Evolutionary conservation across 164 flowering plant species (phyloP).

Genomic region (grape (Vitis vinifera)): DNA sequence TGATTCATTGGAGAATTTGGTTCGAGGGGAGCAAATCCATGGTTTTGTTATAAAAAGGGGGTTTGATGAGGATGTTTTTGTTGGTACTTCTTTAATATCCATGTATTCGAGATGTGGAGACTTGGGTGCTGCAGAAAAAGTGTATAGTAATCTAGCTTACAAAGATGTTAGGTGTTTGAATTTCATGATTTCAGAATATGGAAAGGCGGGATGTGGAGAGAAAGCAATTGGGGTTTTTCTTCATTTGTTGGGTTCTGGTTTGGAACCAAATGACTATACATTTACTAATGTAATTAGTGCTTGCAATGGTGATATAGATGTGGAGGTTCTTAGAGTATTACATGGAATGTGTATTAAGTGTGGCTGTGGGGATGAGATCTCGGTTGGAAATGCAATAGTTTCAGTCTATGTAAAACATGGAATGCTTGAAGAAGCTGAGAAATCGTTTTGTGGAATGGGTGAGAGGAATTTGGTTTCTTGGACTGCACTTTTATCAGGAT

Average conservation of each 20-base stretch:
- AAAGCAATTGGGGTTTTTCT: conserved; percentile 23
- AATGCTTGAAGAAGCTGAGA: conserved; percentile 33
- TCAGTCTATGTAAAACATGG: conserved; percentile 33
- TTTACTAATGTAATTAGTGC: conserved; percentile 32
- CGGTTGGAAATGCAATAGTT: conserved; percentile 32
- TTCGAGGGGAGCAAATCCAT: conserved; percentile 32
- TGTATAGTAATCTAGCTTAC: conserved; percentile 15
- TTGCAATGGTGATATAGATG: conserved; percentile 14
- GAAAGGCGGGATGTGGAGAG: conserved; percentile 24
- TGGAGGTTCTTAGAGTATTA: conserved; percentile 25
- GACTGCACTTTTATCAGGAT: conserved; percentile 40
- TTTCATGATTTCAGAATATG: conserved; percentile 34
- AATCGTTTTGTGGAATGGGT: conserved; percentile 20
- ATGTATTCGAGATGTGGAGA: conserved; percentile 30
- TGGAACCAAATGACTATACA: conserved; percentile 34
- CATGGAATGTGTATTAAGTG: conserved; percentile 29
- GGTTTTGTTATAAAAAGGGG: conserved; percentile 30
- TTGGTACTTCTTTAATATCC: conserved; percentile 31
- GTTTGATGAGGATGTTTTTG: conserved; percentile 25
- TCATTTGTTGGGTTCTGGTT: conserved; percentile 19
- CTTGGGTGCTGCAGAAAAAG: conserved; percentile 26
- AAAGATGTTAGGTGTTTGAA: conserved; percentile 34
- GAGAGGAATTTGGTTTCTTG: conserved; percentile 34
- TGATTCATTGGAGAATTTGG: conserved; percentile 5
- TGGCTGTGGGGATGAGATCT: conserved; percentile 14